phyloP scores from a whole-genome alignment of 345 rosid genomes.

The Noccaea bulbosa region DNA sequence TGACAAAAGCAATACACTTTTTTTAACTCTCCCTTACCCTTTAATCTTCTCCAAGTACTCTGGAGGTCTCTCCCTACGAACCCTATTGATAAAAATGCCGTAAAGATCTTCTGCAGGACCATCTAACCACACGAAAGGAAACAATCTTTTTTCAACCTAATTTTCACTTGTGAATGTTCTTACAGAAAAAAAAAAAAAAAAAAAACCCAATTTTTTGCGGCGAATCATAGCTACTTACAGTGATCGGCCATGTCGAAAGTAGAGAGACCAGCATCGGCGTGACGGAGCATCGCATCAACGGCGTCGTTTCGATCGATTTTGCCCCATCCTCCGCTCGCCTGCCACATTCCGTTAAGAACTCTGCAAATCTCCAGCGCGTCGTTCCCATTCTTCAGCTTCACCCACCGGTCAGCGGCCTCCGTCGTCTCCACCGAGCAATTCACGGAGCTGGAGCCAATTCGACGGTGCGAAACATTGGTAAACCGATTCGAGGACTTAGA shows the following conservation, averaged over 20 bases:
- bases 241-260: conserved; percentile 99
- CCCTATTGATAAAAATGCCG: conserved; percentile 82
- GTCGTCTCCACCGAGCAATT: conserved; percentile 52
- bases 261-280: conserved; percentile 83
- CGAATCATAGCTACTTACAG: conserved; percentile 48
- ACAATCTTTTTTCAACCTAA: neutral
- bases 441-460: conserved; percentile 43
- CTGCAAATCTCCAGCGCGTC: conserved; percentile 87
- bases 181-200: too few species aligned
- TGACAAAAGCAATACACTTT: neutral
- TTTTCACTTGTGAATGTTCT: neutral
- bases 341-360: conserved; percentile 93
- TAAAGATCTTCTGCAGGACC: conserved; percentile 97
- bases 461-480: conserved; percentile 20
- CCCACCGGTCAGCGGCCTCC: conserved; percentile 46
- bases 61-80: conserved; percentile 78
- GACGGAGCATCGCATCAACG: conserved; percentile 79
- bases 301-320: conserved; percentile 77
- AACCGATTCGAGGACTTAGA: conserved; percentile 22
- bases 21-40: conserved; percentile 58
- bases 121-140: conserved; percentile 46
- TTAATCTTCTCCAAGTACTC: conserved; percentile 70
- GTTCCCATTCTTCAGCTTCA: conserved; percentile 69
- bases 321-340: conserved; percentile 94
- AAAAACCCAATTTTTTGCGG: too few species aligned